phyloP scores from a whole-genome alignment of 352 stramenopile species.

The Peronosclerospora sorghi region DNA sequence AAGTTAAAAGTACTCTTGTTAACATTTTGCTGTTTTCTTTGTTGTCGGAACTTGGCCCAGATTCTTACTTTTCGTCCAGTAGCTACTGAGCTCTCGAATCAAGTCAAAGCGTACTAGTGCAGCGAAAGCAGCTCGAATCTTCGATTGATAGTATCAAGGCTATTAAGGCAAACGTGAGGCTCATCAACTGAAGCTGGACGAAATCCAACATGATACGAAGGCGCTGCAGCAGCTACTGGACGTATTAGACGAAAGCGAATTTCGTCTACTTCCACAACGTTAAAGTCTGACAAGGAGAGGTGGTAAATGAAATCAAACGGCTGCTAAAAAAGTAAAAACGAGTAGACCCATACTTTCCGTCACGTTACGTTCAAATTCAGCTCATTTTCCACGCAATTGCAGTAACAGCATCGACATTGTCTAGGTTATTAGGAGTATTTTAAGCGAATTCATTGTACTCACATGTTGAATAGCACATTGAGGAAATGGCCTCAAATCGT shows the following conservation, averaged over 20 bases:
- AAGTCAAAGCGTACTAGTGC: conserved; percentile 10
- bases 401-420: conserved; percentile 20
- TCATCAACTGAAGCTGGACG: conserved; percentile 5
- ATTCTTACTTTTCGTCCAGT: conserved; percentile 45
- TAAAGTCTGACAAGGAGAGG: conserved; percentile 9
- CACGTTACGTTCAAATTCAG: conserved; percentile 24
- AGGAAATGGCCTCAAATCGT: conserved; percentile 10
- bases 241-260: conserved; percentile 6
- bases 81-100: conserved; percentile 18
- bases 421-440: conserved; percentile 11
- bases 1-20: no score
- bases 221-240: conserved; percentile 11
- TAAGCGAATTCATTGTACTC: no score
- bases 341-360: conserved; percentile 21
- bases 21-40: background rate
- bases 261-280: conserved; percentile 2
- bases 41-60: conserved; percentile 36
- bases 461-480: background rate
- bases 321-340: conserved; percentile 14
- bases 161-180: background rate
- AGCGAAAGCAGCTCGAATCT: conserved; percentile 5
- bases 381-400: conserved; percentile 14
- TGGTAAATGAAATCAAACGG: conserved; percentile 6
- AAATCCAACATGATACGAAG: conserved; percentile 8
- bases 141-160: conserved; percentile 5